phyloP scores from a whole-genome alignment of 106 monocot genomes.

The Posidonia australis region DNA sequence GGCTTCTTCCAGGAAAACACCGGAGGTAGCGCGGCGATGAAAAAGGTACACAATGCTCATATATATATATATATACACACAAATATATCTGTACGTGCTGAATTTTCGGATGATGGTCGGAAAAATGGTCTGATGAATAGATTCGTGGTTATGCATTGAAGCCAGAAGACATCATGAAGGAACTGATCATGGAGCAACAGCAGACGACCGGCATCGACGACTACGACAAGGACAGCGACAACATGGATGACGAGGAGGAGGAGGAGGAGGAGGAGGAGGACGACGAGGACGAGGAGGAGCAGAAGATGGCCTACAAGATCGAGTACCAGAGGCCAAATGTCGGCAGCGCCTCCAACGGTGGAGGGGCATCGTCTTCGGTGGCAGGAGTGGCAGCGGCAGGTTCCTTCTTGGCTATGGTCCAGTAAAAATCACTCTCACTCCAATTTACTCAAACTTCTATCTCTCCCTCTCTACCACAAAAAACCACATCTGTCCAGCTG shows the following conservation, averaged over 20 bases:
- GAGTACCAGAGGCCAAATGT: slow-evolving; percentile 15
- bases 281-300: slow-evolving; percentile 24
- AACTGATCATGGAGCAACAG: slow-evolving; percentile 21
- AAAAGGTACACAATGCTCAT: neutral
- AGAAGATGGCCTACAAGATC: slow-evolving; percentile 16
- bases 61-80: neutral
- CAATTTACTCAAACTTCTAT: neutral
- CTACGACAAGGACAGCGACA: slow-evolving; percentile 27
- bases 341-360: slow-evolving; percentile 7
- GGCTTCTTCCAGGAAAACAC: slow-evolving; percentile 15
- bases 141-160: slow-evolving; percentile 37
- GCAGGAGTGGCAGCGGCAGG: slow-evolving; percentile 10
- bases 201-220: slow-evolving; percentile 5
- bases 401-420: slow-evolving; percentile 56
- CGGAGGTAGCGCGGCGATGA: neutral
- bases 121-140: neutral
- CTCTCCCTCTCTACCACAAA: neutral
- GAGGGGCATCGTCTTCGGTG: slow-evolving; percentile 7
- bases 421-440: slow-evolving; percentile 6
- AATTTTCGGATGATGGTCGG: neutral
- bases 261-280: slow-evolving; percentile 49
- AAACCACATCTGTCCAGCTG: neutral
- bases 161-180: slow-evolving; percentile 70
- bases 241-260: slow-evolving; percentile 24
- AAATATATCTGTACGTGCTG: too few species aligned